A percentile compares a stretch with the other conserved stretches of the same genome.
Conservation (phyloP, 2,329 filamentous ascomycete genomes). For the Penicillium sclerotigenum region DNA sequence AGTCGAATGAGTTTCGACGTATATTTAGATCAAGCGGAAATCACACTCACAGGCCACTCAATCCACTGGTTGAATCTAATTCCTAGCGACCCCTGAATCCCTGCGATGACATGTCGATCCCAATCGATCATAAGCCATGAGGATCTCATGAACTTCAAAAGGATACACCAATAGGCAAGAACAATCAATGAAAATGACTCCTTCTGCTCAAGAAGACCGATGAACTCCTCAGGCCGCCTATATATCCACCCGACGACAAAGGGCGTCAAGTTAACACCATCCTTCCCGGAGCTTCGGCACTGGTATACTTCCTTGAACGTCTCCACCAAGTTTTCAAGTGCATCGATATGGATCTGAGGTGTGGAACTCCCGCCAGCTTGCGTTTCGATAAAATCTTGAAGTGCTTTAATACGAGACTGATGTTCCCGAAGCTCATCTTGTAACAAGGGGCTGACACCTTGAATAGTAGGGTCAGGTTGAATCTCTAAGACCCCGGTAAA, state of each 20-base stretch:
- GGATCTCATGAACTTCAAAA: constrained; percentile 31
- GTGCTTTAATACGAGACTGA: constrained; percentile 7
- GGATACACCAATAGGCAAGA: constrained; percentile 31
- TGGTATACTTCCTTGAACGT: constrained; percentile 22
- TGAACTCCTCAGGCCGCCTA: constrained; percentile 23
- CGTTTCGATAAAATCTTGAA: constrained; percentile 14
- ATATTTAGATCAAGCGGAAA: background rate
- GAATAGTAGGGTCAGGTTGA: background rate
- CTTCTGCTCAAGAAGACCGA: constrained; percentile 26
- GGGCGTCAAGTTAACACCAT: constrained; percentile 23
- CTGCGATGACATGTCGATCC: constrained; percentile 33
- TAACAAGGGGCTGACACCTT: constrained; percentile 10
- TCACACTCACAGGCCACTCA: constrained; percentile 24
- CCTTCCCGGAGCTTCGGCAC: constrained; percentile 4
- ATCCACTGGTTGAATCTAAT: constrained; percentile 24
- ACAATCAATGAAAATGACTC: constrained; percentile 28
- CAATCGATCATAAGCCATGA: constrained; percentile 36
- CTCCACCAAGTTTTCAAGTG: constrained; percentile 12
- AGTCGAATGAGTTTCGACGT: background rate
- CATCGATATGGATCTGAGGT: constrained; percentile 5
- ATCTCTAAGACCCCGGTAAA: constrained; percentile 28
- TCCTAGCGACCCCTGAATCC: constrained; percentile 22
- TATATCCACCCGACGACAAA: constrained; percentile 33
- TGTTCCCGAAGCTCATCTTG: constrained; percentile 18
- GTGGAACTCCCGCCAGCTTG: background rate